phyloP scores from a whole-genome alignment of 1,284 basidiomycete genomes.

The Malassezia psittaci region DNA sequence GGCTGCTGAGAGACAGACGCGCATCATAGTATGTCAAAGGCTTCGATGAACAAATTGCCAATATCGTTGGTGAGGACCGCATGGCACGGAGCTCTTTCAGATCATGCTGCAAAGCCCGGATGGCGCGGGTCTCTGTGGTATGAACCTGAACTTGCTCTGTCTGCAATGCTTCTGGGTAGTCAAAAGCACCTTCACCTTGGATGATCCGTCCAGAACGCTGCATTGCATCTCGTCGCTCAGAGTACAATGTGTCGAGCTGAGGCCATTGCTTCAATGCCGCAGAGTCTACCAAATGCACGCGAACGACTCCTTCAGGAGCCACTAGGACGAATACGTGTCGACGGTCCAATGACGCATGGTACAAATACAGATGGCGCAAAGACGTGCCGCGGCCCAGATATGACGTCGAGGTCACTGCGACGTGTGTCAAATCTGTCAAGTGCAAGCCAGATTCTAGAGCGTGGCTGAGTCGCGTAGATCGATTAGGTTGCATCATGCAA shows the following conservation, averaged over 20 bases:
- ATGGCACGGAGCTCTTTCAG: conserved; percentile 55
- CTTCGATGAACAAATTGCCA: conserved; percentile 77
- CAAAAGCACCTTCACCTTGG: conserved; percentile 50
- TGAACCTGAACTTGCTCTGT: conserved; percentile 64
- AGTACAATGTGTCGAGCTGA: conserved; percentile 66
- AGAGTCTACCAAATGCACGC: conserved; percentile 77
- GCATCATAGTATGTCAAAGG: conserved; percentile 75
- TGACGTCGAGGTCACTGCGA: not conserved
- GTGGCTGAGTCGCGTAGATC: conserved; percentile 63
- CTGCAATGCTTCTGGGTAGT: conserved; percentile 63
- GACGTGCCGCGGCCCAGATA: conserved; percentile 68
- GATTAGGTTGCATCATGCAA: conserved; percentile 61
- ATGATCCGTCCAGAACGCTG: conserved; percentile 28
- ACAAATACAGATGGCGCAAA: conserved; percentile 81
- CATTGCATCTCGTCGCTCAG: conserved; percentile 52
- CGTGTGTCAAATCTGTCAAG: conserved; percentile 59
- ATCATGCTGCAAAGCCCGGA: conserved; percentile 81
- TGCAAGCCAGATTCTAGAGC: conserved; percentile 77
- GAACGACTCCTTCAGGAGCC: conserved; percentile 55
- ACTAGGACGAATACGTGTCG: conserved; percentile 89
- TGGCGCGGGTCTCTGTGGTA: conserved; percentile 64
- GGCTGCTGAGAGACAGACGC: conserved; percentile 58
- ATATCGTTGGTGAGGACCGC: conserved; percentile 57
- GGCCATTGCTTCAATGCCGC: conserved; percentile 74
- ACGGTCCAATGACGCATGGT: conserved; percentile 66